phyloP scores from a whole-genome alignment of 805 yeast genomes.

The Saturnispora mendoncae region DNA sequence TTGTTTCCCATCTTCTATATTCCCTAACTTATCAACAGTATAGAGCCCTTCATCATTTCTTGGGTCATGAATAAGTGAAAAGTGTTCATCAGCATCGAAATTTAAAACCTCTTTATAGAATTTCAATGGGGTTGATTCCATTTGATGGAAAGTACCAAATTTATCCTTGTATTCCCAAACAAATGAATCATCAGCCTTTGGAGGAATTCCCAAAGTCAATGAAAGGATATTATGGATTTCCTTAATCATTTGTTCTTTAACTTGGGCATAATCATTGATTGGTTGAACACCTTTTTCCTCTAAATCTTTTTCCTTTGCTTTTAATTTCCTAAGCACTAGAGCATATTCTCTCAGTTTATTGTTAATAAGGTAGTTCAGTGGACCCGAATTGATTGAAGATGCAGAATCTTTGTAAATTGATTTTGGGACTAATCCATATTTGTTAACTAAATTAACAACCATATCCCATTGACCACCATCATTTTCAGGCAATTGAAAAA shows the following conservation, averaged over 20 bases:
- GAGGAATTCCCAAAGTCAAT: slow-evolving; percentile 70
- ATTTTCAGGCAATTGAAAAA: slow-evolving; percentile 56
- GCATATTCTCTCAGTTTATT: slow-evolving; percentile 76
- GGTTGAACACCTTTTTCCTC: slow-evolving; percentile 8
- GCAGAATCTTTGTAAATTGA: slow-evolving; percentile 64
- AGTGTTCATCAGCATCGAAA: slow-evolving; percentile 42
- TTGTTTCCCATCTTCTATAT: slow-evolving; percentile 63
- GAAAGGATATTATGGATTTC: slow-evolving; percentile 61
- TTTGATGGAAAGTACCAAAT: slow-evolving; percentile 45
- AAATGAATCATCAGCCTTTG: slow-evolving; percentile 56
- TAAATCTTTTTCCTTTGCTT: slow-evolving; percentile 32
- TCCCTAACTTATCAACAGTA: slow-evolving; percentile 71
- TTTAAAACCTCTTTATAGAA: slow-evolving; percentile 52
- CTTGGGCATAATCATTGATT: slow-evolving; percentile 14
- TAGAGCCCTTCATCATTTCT: slow-evolving; percentile 62
- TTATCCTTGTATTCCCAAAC: slow-evolving; percentile 73
- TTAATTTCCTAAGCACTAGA: slow-evolving; percentile 48
- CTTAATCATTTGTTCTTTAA: slow-evolving; percentile 38
- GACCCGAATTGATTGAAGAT: slow-evolving; percentile 44
- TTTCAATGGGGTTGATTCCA: slow-evolving; percentile 54
- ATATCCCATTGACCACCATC: slow-evolving; percentile 92
- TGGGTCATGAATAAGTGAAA: slow-evolving; percentile 77
- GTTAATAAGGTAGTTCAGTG: slow-evolving; percentile 55
- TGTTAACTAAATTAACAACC: slow-evolving; percentile 67
- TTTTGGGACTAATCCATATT: slow-evolving; percentile 76